Conservation (phyloP, 176 grass and related monocot genomes). For the Triticum monococcum region DNA sequence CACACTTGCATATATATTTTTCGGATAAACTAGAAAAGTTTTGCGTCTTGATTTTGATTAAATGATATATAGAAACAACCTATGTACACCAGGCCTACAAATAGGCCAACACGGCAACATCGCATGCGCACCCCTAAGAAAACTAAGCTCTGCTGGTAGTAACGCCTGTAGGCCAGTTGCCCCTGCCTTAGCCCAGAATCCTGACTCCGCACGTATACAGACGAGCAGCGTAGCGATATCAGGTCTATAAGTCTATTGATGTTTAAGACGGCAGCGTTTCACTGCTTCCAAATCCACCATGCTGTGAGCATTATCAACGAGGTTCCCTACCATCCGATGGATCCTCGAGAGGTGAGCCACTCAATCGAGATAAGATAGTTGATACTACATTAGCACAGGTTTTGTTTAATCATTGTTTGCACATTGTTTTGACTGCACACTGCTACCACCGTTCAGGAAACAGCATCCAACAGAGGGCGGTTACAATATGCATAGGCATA, state of each 20-base stretch:
- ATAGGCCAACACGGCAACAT: not conserved
- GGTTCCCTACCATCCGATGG: not conserved
- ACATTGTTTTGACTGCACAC: not conserved
- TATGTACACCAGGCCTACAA: not conserved
- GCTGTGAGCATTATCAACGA: not conserved
- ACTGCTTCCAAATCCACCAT: not conserved
- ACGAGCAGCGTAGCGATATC: not conserved
- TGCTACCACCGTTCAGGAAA: not conserved
- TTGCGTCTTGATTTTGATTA: not conserved
- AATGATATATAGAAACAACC: not conserved
- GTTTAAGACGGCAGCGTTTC: not conserved
- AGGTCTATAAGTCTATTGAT: not conserved
- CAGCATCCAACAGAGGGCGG: too few species aligned
- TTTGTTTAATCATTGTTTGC: not conserved
- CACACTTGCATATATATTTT: not conserved
- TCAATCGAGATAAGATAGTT: not conserved
- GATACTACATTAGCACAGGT: not conserved
- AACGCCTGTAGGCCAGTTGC: not conserved
- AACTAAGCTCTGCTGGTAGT: not conserved
- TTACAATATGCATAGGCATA: not conserved
- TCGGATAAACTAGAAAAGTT: not conserved
- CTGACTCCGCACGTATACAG: not conserved
- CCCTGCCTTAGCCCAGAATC: not conserved
- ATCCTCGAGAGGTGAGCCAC: not conserved
- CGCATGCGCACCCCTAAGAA: not conserved